Conservation (phyloP, 202 grass and related monocot genomes). For the Carex sylvatica region DNA sequence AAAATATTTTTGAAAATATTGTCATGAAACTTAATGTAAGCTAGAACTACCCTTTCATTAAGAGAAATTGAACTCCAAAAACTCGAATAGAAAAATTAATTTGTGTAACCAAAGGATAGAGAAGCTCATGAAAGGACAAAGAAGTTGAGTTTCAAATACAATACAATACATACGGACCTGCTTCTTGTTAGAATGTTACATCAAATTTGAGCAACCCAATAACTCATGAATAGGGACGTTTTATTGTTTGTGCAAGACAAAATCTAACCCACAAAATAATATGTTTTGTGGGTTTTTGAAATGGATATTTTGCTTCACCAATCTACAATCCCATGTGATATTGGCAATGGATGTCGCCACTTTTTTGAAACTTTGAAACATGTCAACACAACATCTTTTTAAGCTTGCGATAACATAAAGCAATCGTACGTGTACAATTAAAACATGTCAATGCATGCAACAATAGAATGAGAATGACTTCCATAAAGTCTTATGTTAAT, state of each 20-base stretch:
- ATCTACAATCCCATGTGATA: neutral
- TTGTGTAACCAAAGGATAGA: no score
- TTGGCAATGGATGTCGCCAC: neutral
- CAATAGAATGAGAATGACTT: no score
- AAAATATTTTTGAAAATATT: no score
- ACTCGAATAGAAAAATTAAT: no score
- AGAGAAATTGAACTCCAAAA: no score
- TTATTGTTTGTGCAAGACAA: neutral
- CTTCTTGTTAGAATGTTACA: constrained; percentile 14
- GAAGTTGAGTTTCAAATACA: no score
- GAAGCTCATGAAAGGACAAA: no score
- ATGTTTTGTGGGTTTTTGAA: constrained; percentile 1
- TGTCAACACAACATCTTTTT: neutral
- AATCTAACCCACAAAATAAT: neutral
- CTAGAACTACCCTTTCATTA: no score
- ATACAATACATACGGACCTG: no score
- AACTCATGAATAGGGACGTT: neutral
- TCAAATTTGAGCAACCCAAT: neutral
- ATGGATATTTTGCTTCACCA: neutral
- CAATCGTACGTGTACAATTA: neutral
- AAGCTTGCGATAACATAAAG: neutral
- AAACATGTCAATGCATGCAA: no score
- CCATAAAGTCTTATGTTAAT: no score
- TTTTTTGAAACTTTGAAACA: constrained; percentile 12
- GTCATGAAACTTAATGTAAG: no score